A percentile compares a stretch with the other conserved stretches of the same genome.
These are phyloP conservation scores for Leccinum brunneo-olivaceum DNA, from an alignment of 1,284 basidiomycete genomes.

Conservation along the genomic window DNA sequence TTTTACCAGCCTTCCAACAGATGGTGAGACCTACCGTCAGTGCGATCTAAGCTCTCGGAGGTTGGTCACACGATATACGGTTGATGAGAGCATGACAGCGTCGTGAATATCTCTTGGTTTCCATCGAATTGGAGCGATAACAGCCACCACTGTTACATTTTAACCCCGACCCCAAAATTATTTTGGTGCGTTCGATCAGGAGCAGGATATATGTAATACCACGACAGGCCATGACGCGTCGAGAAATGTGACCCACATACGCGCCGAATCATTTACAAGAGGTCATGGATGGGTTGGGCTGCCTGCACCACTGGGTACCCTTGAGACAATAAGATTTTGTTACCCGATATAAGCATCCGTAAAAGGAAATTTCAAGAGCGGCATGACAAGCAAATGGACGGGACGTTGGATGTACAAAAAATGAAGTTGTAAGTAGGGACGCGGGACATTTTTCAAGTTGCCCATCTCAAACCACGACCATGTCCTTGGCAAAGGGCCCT, in stretches of 20 bases:
- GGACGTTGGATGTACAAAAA: slow-evolving; percentile 6
- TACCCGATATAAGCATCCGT: slow-evolving; percentile 10
- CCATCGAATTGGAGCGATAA: slow-evolving; percentile 88
- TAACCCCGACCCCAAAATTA: slow-evolving; percentile 85
- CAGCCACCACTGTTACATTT: slow-evolving; percentile 81
- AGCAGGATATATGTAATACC: slow-evolving; percentile 4
- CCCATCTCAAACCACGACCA: slow-evolving; percentile 12
- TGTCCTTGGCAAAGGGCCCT: slow-evolving; percentile 40
- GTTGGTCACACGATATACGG: slow-evolving; percentile 33
- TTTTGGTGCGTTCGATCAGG: slow-evolving; percentile 53
- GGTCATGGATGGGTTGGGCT: too few relatives aligned
- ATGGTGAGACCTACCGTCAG: slow-evolving; percentile 76
- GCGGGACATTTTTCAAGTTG: slow-evolving; percentile 5
- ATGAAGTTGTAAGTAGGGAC: slow-evolving; percentile 11
- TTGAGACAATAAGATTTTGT: too few relatives aligned
- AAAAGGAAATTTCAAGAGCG: slow-evolving; percentile 26
- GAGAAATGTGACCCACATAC: too few relatives aligned
- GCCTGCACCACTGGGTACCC: too few relatives aligned
- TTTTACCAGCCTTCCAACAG: slow-evolving; percentile 86
- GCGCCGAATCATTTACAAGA: too few relatives aligned
- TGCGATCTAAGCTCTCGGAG: slow-evolving; percentile 79
- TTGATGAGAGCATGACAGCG: slow-evolving; percentile 55
- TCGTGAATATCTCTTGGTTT: slow-evolving; percentile 94
- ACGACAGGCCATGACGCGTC: too few relatives aligned
- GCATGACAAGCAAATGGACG: slow-evolving; percentile 7